These are phyloP conservation scores for Scutellaria minor DNA, from an alignment of 257 asterid species.

Conservation along the genomic window DNA sequence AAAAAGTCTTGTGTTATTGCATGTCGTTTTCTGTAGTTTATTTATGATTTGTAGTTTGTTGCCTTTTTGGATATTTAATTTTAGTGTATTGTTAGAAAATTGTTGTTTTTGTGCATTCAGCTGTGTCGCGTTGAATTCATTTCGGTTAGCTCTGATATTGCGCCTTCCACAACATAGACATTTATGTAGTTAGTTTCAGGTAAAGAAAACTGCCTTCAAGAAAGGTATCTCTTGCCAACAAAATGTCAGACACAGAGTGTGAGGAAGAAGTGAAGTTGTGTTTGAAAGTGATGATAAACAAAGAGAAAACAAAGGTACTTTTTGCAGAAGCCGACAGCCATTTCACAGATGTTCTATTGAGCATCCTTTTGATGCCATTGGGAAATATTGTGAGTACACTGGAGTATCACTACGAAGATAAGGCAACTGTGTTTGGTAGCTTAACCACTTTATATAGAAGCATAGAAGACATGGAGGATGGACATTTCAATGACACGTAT, in stretches of 20 bases:
- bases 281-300: constrained; percentile 31
- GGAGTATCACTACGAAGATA: not conserved
- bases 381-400: constrained; percentile 15
- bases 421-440: not conserved
- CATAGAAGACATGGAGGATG: not conserved
- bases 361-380: constrained; percentile 31
- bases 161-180: no score
- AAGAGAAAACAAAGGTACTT: constrained; percentile 24
- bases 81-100: no score
- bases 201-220: no score
- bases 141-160: no score
- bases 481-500: constrained; percentile 6
- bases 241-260: not conserved
- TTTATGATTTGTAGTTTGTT: no score
- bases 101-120: no score
- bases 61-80: no score
- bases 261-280: not conserved
- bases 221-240: not conserved
- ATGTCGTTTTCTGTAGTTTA: no score
- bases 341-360: constrained; percentile 32
- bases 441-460: constrained; percentile 12
- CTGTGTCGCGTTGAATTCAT: no score
- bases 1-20: no score
- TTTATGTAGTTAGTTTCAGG: no score
- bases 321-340: constrained; percentile 31